Evolutionary conservation across 176 grass and related monocot species (phyloP), one percentile per base, ranked within the genome.

Genomic region (Oryza rufipogon): DNA sequence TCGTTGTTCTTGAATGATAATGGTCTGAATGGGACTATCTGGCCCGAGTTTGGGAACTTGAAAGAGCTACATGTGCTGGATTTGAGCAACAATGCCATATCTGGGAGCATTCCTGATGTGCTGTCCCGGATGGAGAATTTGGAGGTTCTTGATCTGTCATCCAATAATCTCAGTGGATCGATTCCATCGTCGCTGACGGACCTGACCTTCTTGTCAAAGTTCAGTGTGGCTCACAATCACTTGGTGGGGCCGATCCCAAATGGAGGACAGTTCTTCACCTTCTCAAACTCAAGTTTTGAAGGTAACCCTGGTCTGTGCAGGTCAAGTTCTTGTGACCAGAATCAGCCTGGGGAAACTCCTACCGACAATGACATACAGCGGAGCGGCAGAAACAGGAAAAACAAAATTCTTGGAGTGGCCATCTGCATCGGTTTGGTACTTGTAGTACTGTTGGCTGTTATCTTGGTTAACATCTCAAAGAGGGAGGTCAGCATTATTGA

Each of bases 161-260:
- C 66, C 65, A 98, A 98, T 93, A 76, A 95, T 56, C 91, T 98
- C 58, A 89, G 87, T 33, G 95, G 95, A 66, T 90, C 66, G 1
- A 98, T 98, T 87, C 92, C 95, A 19, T 25, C 84, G 32, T 95
- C 95, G 22, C 56, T 98, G 68, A 91, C 85, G 14, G 71, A 90
- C 15, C 92, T 98, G 28, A 98, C 91, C 46, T 98, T 98, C 86
- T 83, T 98, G 87, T 98, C 95, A 13, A 98, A 91, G 92, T 98
- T 98, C 56, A 98, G 92, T 68, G 91, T 98, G 54, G 91, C 95
- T 25, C 91, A 93, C 83, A 98, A 95, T 85, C 81, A 91, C 65
- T 78, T 98, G 72, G 75, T 77, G 70, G 95, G 95, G 67, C 54
- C 86, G 63, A 86, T 95, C 63, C 95, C 92, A 6, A 88, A 48